Evolutionary conservation across 352 stramenopile genomes (phyloP), one percentile per base, ranked within the genome.

Genomic region (Globisporangium nodosum): DNA sequence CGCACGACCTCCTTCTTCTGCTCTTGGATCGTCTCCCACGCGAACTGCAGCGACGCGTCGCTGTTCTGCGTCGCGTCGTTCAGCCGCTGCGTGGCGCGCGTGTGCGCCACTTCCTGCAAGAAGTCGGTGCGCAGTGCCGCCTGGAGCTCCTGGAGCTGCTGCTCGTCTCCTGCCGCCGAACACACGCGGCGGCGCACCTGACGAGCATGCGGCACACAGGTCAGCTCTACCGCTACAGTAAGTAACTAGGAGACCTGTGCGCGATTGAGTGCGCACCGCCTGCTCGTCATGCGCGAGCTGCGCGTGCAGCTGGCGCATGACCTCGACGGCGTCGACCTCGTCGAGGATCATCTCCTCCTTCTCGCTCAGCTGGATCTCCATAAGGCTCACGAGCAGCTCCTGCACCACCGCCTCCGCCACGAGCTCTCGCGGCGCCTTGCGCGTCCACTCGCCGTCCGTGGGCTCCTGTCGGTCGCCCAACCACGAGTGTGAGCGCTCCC

Each of bases 1-100:
- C 79, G 76, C 20, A 82, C 70, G 9, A 89, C 76, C 53, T 89
- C 73, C 51, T 81, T 73, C 65, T 87, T 89, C 45, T 89, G 79
- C 35, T 84, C 79, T 39, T 87, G 71, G 42, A 89, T 87, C 27
- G 79, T 89, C 33, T 89, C 79, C 76, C 76, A 89, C 8, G 76
- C 79, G 37, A 89, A 89, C 58, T 89, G 79, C n/a, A 89, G 56
- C 20, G 79, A 89, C 0, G 79, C 71, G 21, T 89, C 79, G 18
- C 76, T 78, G 50, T 69, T 68, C 9, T 73, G 63, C 30, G 70
- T 64, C 11, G 50, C 58, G 30, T 71, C 57, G 47, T 62, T 65
- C 50, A 65, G 45, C 0, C 58, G 57, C 35, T 65, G 58, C 24
- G 57, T 57, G 16, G 56, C 52, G 18, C 37, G 53, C 12, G 52